Evolutionary conservation across 805 yeast species (phyloP).

Genomic region (Spencermartinsiella europaea): DNA sequence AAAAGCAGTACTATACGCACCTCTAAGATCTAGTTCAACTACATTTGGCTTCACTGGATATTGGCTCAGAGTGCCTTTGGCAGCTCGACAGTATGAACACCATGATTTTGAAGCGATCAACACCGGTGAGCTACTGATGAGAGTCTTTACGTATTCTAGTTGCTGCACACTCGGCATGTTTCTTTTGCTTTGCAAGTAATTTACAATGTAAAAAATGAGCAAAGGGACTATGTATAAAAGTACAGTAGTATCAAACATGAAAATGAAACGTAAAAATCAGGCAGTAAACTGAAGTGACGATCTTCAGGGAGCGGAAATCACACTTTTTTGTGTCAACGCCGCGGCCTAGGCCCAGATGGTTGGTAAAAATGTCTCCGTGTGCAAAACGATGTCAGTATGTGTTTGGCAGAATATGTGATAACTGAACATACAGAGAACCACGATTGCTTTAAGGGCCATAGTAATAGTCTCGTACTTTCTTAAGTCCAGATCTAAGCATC

Average conservation of each 20-base stretch:
- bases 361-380: too few species aligned
- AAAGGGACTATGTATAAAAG: background rate
- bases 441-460: too few species aligned
- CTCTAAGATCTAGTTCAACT: constrained; percentile 45
- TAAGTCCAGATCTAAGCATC: too few species aligned
- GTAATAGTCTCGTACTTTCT: too few species aligned
- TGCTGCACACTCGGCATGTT: constrained; percentile 11
- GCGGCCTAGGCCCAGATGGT: too few species aligned
- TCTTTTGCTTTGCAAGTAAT: background rate
- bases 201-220: background rate
- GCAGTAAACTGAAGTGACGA: too few species aligned
- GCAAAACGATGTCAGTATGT: too few species aligned
- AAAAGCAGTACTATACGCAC: constrained; percentile 4
- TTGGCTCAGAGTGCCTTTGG: constrained; percentile 38
- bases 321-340: too few species aligned
- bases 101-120: constrained; percentile 79
- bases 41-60: constrained; percentile 46
- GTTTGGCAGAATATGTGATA: too few species aligned
- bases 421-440: too few species aligned
- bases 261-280: too few species aligned
- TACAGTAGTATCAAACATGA: background rate
- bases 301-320: too few species aligned
- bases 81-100: constrained; percentile 50
- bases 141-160: constrained; percentile 38
- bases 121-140: constrained; percentile 60